phyloP scores from a whole-genome alignment of 352 stramenopile species.

The Pythium grandisporangium region DNA sequence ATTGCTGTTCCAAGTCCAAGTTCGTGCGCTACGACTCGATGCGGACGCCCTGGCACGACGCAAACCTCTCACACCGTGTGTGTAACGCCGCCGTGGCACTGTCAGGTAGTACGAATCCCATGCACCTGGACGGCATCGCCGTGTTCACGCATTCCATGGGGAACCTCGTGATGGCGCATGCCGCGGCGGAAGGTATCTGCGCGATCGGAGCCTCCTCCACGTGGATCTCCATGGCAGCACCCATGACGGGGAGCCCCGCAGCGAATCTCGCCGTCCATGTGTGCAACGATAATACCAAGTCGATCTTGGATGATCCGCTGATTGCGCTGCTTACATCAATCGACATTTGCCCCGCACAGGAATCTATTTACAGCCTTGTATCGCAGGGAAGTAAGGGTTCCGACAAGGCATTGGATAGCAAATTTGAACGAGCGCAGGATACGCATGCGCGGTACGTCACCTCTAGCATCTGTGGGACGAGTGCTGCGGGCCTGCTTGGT shows the following conservation, averaged over 20 bases:
- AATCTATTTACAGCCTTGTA: constrained; percentile 10
- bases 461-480: constrained; percentile 16
- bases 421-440: constrained; percentile 6
- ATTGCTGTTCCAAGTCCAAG: constrained; percentile 22
- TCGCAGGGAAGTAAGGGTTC: too few relatives aligned
- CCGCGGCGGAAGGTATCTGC: constrained; percentile 2
- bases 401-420: constrained; percentile 6
- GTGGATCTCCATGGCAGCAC: constrained; percentile 21
- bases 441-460: constrained; percentile 9
- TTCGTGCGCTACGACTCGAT: constrained; percentile 21
- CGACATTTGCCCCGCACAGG: constrained; percentile 12
- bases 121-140: constrained; percentile 2
- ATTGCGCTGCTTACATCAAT: constrained; percentile 3
- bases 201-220: constrained; percentile 7
- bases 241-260: constrained; percentile 18
- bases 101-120: constrained; percentile 2
- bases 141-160: constrained; percentile 13
- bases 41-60: constrained; percentile 15
- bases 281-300: constrained; percentile 2
- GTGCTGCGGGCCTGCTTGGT: constrained; percentile 10
- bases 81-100: constrained; percentile 11
- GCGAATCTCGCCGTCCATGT: constrained; percentile 1
- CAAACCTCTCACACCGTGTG: constrained; percentile 8
- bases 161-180: constrained; percentile 6
- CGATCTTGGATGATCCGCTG: constrained; percentile 4